phyloP scores from a whole-genome alignment of 441 rosid species.

The Daphne laureola region DNA sequence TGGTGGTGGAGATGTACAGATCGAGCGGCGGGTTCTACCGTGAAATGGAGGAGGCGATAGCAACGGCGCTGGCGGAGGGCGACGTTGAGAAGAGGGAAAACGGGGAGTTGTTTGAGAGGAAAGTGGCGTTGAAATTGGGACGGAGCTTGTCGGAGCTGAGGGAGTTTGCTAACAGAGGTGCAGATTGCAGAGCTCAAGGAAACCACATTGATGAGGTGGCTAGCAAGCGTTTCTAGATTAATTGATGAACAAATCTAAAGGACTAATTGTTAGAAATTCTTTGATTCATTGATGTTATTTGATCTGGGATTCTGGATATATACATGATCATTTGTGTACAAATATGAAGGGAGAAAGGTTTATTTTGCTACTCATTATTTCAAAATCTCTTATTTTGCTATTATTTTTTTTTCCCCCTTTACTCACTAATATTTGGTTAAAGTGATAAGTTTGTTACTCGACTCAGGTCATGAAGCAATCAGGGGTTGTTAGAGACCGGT shows the following conservation, averaged over 20 bases:
- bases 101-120: conserved; percentile 47
- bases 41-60: conserved; percentile 43
- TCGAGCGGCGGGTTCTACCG: conserved; percentile 55
- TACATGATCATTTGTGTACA: too few relatives aligned
- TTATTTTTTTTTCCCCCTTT: too few relatives aligned
- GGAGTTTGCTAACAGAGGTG: conserved; percentile 38
- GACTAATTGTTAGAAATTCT: background rate
- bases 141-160: conserved; percentile 64
- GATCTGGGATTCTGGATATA: too few relatives aligned
- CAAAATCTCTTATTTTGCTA: too few relatives aligned
- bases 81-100: conserved; percentile 43
- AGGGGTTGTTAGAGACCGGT: too few relatives aligned
- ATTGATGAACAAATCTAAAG: too few relatives aligned
- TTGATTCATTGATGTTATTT: too few relatives aligned
- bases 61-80: conserved; percentile 26
- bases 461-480: too few relatives aligned
- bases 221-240: conserved; percentile 52
- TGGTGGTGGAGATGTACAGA: conserved; percentile 84
- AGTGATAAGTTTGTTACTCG: too few relatives aligned
- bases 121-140: conserved; percentile 57
- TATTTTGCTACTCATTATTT: too few relatives aligned
- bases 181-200: conserved; percentile 5
- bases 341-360: too few relatives aligned
- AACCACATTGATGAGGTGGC: conserved; percentile 45
- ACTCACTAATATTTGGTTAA: too few relatives aligned